These are phyloP conservation scores for Penicillium palitans DNA, from an alignment of 2,329 filamentous ascomycete species.

Conservation along the genomic window DNA sequence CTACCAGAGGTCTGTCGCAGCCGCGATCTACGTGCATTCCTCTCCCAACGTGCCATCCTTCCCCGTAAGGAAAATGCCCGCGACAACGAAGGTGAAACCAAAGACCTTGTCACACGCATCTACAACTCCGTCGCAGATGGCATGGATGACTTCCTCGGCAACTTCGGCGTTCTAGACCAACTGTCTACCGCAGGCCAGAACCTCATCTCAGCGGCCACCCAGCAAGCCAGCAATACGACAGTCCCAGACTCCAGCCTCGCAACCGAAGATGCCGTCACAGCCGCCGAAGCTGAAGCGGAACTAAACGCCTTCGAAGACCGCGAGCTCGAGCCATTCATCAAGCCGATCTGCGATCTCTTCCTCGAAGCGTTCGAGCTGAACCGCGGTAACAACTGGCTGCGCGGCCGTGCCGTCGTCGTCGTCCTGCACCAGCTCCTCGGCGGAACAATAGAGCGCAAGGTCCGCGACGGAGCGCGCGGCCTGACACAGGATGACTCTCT, in stretches of 20 bases:
- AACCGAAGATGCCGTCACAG: conserved; percentile 51
- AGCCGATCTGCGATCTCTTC: conserved; percentile 97
- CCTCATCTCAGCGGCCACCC: conserved; percentile 57
- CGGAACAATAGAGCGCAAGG: conserved; percentile 92
- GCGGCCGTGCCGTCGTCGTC: conserved; percentile 91
- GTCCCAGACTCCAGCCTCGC: conserved; percentile 50
- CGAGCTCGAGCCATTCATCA: conserved; percentile 92
- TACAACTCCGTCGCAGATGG: conserved; percentile 97
- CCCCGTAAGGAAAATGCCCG: conserved; percentile 59
- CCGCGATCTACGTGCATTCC: conserved; percentile 84
- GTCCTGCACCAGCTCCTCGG: conserved; percentile 94
- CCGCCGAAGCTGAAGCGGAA: conserved; percentile 85
- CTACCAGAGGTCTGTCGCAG: conserved; percentile 93
- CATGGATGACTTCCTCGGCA: conserved; percentile 96
- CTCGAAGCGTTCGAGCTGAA: conserved; percentile 94
- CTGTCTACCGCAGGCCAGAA: conserved; percentile 91
- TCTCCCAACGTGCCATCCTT: conserved; percentile 81
- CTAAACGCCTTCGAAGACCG: conserved; percentile 88
- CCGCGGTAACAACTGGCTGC: conserved; percentile 93
- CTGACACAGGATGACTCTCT: conserved; percentile 77
- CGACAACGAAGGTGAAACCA: conserved; percentile 63
- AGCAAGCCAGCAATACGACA: conserved; percentile 50
- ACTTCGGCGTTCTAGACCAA: conserved; percentile 92
- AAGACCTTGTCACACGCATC: conserved; percentile 83
- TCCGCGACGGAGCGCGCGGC: conserved; percentile 76